Conservation (phyloP, 768 basidiomycete genomes). For the Tulasnella sp. region DNA sequence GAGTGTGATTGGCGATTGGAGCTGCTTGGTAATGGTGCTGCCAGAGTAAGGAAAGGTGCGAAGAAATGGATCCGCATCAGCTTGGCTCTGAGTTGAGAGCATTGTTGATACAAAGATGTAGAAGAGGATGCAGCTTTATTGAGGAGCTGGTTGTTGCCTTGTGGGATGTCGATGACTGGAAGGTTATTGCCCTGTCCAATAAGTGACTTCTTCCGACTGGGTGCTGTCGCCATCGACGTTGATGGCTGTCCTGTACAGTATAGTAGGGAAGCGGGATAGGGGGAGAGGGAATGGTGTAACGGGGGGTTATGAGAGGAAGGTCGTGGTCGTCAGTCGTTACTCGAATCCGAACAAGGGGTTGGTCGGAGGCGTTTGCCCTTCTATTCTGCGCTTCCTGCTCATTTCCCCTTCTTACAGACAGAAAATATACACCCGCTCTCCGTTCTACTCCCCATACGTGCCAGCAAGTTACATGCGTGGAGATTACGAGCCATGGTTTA, state of each 20-base stretch:
- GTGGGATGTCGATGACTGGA: conserved; percentile 58
- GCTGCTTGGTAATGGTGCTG: background rate
- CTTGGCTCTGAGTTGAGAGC: conserved; percentile 62
- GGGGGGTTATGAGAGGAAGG: background rate
- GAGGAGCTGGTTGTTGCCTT: conserved; percentile 61
- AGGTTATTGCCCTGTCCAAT: conserved; percentile 28
- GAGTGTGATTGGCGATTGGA: conserved; percentile 41
- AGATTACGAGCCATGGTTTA: too few species aligned
- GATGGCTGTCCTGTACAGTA: background rate
- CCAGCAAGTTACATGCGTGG: too few species aligned
- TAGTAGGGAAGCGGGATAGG: background rate
- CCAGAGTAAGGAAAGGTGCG: conserved; percentile 28
- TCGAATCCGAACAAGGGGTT: too few species aligned
- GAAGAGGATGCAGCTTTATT: conserved; percentile 83
- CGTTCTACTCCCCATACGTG: too few species aligned
- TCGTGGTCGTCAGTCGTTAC: too few species aligned
- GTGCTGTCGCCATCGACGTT: conserved; percentile 33
- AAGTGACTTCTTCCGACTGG: conserved; percentile 63
- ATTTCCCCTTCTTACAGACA: too few species aligned
- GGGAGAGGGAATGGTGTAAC: background rate
- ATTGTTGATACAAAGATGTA: conserved; percentile 87
- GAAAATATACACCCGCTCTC: too few species aligned
- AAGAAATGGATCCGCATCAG: conserved; percentile 74
- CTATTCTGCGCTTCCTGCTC: too few species aligned
- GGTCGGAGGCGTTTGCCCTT: too few species aligned